Evolutionary conservation across 1,139 yeast genomes (phyloP), one percentile per base, ranked within the genome.

Genomic region (Nakaseomyces nivariensis): DNA sequence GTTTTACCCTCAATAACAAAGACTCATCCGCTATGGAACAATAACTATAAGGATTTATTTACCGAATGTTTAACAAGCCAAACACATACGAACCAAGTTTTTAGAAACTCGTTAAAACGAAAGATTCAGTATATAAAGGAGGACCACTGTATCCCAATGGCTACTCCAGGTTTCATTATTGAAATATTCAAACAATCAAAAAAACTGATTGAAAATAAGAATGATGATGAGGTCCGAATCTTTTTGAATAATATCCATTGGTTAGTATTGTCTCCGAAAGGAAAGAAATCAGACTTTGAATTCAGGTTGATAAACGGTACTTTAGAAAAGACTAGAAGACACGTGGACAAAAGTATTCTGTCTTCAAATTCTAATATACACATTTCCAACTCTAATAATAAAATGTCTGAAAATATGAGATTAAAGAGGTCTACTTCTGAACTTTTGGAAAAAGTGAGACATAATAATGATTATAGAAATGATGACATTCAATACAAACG

Each of bases 71-170:
- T 41, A 17, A 48, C 45, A 42, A 49, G 40, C 33, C 44, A 31
- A 37, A 47, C 47, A 43, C 42, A 48, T 49, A 51, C 48, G 48
- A 62, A 58, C 42, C 61, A 56, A 37, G 58, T 64, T 3, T 60
- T 61, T 17, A 55, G 64, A 37, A 62, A 62, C 44, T 63, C 67
- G 2, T 56, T 65, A 58, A 65, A 63, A 48, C 58, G 60, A 7
- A 65, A 65, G 33, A 57, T 72, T 47, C 78, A 78, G 46, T 65
- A 79, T 44, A 76, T 76, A 52, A 71, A 70, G 52, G 65, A 70
- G 42, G 72, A 68, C 46, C 73, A 79, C 3, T 75, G 78, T 0
- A 63, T 65, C 7, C 68, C 68, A 1, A 61, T 58, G 4, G 59
- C 61, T 1, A 63, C 68, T 5, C 67, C 68, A 3, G 67, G 62